phyloP scores from a whole-genome alignment of 176 grass and related monocot species.

The Paspalum vaginatum region DNA sequence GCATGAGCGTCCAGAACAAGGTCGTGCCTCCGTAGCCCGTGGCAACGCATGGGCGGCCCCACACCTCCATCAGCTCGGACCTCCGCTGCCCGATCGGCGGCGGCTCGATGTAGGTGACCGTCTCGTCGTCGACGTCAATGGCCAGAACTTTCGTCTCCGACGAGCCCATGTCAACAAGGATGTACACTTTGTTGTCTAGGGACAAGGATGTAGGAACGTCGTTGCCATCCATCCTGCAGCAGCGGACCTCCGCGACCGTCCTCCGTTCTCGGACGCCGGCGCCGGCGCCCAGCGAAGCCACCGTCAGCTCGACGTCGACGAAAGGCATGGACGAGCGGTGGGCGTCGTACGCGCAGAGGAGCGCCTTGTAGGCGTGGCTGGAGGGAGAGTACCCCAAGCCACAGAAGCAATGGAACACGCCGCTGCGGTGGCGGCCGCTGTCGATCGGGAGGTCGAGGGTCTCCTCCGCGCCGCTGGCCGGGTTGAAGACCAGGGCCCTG shows the following conservation, averaged over 20 bases:
- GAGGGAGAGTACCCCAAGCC: background rate
- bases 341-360: background rate
- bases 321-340: too few species aligned
- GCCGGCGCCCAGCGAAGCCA: background rate
- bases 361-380: conserved; percentile 3
- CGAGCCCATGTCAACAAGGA: background rate
- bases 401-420: background rate
- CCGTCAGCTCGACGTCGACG: background rate
- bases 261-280: background rate
- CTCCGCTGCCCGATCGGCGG: too few species aligned
- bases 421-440: rapidly evolving
- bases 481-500: background rate
- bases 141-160: background rate
- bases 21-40: background rate
- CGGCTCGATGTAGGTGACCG: background rate
- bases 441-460: background rate
- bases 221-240: background rate
- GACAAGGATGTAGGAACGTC: background rate
- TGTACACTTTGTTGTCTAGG: background rate
- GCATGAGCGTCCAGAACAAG: background rate
- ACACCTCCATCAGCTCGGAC: background rate
- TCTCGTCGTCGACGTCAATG: background rate
- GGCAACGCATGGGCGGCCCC: background rate
- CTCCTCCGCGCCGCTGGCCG: conserved; percentile 16
- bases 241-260: background rate